phyloP scores from a whole-genome alignment of 192 early-diverging fungal species.

The Coemansia sp. region DNA sequence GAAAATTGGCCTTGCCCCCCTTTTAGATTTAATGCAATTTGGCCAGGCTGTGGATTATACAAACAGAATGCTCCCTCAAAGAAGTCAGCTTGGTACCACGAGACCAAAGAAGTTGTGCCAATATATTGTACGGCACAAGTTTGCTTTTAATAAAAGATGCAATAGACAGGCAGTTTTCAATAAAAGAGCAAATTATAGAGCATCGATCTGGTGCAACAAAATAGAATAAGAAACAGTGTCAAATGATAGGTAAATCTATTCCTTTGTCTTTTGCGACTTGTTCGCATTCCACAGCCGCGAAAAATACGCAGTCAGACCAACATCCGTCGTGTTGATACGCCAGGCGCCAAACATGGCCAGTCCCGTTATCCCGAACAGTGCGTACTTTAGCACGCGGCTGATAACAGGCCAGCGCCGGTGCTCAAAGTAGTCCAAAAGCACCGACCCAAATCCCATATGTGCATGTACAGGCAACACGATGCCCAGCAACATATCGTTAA shows the following conservation, averaged over 20 bases:
- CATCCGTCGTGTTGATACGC: slow-evolving; percentile 93
- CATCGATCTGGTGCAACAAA: too few relatives aligned
- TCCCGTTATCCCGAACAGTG: slow-evolving; percentile 69
- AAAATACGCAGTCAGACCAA: slow-evolving; percentile 89
- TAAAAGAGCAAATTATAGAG: too few relatives aligned
- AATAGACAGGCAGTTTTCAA: too few relatives aligned
- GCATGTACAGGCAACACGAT: slow-evolving; percentile 89
- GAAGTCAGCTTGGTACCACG: too few relatives aligned
- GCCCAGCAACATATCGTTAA: slow-evolving; percentile 87
- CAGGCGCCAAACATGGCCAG: slow-evolving; percentile 82
- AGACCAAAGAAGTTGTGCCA: too few relatives aligned
- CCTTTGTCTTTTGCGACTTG: slow-evolving; percentile 18
- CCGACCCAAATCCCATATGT: slow-evolving; percentile 80
- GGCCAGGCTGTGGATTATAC: slow-evolving; percentile 4
- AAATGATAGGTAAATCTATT: too few relatives aligned
- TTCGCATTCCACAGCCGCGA: slow-evolving; percentile 80
- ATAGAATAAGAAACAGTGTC: too few relatives aligned
- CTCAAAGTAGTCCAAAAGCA: slow-evolving; percentile 84
- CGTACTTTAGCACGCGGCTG: slow-evolving; percentile 63
- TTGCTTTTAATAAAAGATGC: too few relatives aligned
- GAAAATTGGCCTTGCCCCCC: neutral
- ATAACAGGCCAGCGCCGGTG: slow-evolving; percentile 60
- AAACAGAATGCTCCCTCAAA: too few relatives aligned
- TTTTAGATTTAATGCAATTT: slow-evolving; percentile 6
- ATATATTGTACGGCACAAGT: too few relatives aligned